A percentile compares a stretch with the other conserved stretches of the same genome.
phyloP scores from a whole-genome alignment of 2,329 filamentous ascomycete species.

The Thielaviopsis ethacetica region DNA sequence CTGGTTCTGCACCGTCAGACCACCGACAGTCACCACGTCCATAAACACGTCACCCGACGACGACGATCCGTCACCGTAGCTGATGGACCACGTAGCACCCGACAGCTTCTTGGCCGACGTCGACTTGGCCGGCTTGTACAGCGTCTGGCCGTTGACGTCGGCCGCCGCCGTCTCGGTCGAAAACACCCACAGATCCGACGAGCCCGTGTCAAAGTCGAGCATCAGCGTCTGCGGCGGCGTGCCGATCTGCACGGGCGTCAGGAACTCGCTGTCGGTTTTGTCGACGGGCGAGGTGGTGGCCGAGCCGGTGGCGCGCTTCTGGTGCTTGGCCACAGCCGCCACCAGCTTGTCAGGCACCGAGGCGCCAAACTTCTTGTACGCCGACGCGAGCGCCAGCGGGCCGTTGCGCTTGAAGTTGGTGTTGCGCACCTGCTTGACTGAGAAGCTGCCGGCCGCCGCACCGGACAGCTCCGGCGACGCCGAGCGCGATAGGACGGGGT shows the following conservation, averaged over 20 bases:
- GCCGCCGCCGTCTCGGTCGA: slow-evolving; percentile 23
- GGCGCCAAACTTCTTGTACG: slow-evolving; percentile 23
- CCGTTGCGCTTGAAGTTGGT: slow-evolving; percentile 20
- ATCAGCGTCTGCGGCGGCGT: slow-evolving; percentile 27
- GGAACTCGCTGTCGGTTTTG: slow-evolving; percentile 21
- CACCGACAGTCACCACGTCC: slow-evolving; percentile 27
- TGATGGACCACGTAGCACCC: slow-evolving; percentile 25
- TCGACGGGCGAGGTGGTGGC: slow-evolving; percentile 16
- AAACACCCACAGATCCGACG: slow-evolving; percentile 32
- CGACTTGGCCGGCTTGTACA: slow-evolving; percentile 25
- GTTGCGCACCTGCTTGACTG: slow-evolving; percentile 23
- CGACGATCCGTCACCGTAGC: slow-evolving; percentile 27
- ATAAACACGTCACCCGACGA: slow-evolving; percentile 27
- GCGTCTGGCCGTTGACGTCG: slow-evolving; percentile 22
- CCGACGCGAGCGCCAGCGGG: slow-evolving; percentile 20
- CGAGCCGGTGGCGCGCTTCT: slow-evolving; percentile 19
- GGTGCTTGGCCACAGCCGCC: slow-evolving; percentile 13
- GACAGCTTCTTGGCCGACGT: slow-evolving; percentile 22
- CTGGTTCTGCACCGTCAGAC: slow-evolving; percentile 23
- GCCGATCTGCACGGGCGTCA: slow-evolving; percentile 26
- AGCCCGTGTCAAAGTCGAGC: slow-evolving; percentile 30
- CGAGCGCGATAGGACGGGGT: not conserved
- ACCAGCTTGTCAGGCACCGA: slow-evolving; percentile 19
- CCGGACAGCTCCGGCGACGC: not conserved
- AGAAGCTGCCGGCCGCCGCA: slow-evolving; percentile 12